Percentiles rank a stretch among this genome's conserved stretches.
Conservation (phyloP, 2,329 filamentous ascomycete species). For the Nemania sp. region DNA sequence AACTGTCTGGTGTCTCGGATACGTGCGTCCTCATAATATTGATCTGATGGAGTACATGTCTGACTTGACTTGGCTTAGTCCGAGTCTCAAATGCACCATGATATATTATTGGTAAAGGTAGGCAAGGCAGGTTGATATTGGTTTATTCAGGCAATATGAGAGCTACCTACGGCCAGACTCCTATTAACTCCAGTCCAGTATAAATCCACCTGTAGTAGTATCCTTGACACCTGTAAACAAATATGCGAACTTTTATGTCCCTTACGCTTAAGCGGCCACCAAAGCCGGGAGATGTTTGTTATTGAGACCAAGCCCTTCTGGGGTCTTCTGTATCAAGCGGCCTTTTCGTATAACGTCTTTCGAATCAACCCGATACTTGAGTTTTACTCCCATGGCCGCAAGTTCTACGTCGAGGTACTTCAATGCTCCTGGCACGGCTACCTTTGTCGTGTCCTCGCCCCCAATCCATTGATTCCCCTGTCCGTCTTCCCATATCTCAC, state of each 20-base stretch:
- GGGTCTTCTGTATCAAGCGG: conserved; percentile 56
- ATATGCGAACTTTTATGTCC: conserved; percentile 4
- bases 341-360: conserved; percentile 74
- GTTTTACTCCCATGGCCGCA: conserved; percentile 93
- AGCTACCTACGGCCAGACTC: conserved; percentile 16
- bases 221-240: not conserved
- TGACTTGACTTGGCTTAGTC: conserved; percentile 10
- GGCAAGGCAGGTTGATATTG: conserved; percentile 11
- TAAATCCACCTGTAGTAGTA: conserved; percentile 31
- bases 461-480: conserved; percentile 86
- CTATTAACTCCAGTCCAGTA: conserved; percentile 35
- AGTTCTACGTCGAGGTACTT: conserved; percentile 95
- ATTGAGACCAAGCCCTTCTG: conserved; percentile 50
- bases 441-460: conserved; percentile 89
- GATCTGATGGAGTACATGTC: conserved; percentile 18
- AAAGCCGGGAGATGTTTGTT: conserved; percentile 44
- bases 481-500: conserved; percentile 93
- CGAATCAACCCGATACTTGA: conserved; percentile 79
- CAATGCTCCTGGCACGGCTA: conserved; percentile 92
- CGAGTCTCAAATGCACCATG: conserved; percentile 12
- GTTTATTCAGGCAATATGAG: conserved; percentile 15
- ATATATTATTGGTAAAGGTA: not conserved
- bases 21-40: conserved; percentile 25
- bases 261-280: conserved; percentile 42
- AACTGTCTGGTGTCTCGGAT: conserved; percentile 33